Conservation (phyloP, 306 rosid species). For the Trichosanthes cucumerina region DNA sequence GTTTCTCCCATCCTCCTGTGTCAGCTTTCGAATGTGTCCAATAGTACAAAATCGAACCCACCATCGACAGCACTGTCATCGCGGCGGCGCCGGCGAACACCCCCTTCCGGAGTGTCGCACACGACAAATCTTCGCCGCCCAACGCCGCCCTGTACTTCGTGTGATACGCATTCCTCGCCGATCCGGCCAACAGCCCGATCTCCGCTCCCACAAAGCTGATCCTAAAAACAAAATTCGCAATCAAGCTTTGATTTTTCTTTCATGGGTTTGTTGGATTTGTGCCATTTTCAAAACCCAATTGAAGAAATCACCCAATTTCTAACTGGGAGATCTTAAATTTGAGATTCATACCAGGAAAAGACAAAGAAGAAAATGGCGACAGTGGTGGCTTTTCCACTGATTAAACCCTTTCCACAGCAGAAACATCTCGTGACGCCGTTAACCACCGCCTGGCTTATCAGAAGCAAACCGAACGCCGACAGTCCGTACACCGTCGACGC, state of each 20-base stretch:
- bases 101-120: slow-evolving; percentile 91
- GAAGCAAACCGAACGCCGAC: slow-evolving; percentile 49
- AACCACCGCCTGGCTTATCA: slow-evolving; percentile 55
- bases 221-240: slow-evolving; percentile 24
- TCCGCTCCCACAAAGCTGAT: slow-evolving; percentile 75
- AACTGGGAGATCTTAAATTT: neutral
- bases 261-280: neutral
- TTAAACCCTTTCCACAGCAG: slow-evolving; percentile 83
- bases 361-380: slow-evolving; percentile 56
- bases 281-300: neutral
- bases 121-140: slow-evolving; percentile 27
- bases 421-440: slow-evolving; percentile 76
- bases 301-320: neutral
- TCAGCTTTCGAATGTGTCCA: slow-evolving; percentile 78
- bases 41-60: slow-evolving; percentile 57
- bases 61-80: slow-evolving; percentile 61
- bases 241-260: neutral
- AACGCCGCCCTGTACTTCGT: slow-evolving; percentile 54
- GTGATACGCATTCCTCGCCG: slow-evolving; percentile 93
- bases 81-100: slow-evolving; percentile 95
- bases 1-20: slow-evolving; percentile 95
- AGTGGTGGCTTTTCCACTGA: slow-evolving; percentile 51
- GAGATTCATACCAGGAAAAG: slow-evolving; percentile 48
- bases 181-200: slow-evolving; percentile 87
- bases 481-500: slow-evolving; percentile 89